Conservation (phyloP, 2,329 filamentous ascomycete genomes). For the Fusarium chaquense region DNA sequence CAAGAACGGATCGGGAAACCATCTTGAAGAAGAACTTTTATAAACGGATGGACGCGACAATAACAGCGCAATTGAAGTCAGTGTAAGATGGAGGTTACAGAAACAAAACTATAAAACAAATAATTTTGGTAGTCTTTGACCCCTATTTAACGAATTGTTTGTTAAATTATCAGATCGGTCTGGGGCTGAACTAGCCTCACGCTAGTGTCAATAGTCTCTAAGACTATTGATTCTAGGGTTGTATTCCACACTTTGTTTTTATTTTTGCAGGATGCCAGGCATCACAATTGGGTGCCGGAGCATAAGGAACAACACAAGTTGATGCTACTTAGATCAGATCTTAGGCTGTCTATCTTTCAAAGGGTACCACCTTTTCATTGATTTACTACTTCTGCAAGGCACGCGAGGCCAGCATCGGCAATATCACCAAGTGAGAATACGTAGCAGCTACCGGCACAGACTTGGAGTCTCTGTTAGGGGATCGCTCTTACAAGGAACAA, state of each 20-base stretch:
- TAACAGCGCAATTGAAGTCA: not conserved
- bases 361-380: too few relatives aligned
- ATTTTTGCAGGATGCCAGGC: not conserved
- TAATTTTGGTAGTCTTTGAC: not conserved
- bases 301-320: too few relatives aligned
- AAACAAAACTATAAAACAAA: accelerated
- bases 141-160: not conserved
- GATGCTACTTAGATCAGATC: too few relatives aligned
- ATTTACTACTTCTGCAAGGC: too few relatives aligned
- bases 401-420: too few relatives aligned
- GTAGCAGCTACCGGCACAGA: too few relatives aligned
- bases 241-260: not conserved
- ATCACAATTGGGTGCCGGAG: too few relatives aligned
- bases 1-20: not conserved
- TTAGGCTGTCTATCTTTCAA: too few relatives aligned
- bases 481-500: too few relatives aligned
- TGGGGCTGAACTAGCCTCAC: not conserved
- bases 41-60: conserved; percentile 2
- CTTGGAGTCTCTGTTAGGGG: too few relatives aligned
- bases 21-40: not conserved
- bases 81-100: not conserved
- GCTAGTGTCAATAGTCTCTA: not conserved
- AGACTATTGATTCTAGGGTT: not conserved
- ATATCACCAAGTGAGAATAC: too few relatives aligned
- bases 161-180: not conserved